phyloP scores from a whole-genome alignment of 805 yeast species.

The Saccharomycopsis sp. region DNA sequence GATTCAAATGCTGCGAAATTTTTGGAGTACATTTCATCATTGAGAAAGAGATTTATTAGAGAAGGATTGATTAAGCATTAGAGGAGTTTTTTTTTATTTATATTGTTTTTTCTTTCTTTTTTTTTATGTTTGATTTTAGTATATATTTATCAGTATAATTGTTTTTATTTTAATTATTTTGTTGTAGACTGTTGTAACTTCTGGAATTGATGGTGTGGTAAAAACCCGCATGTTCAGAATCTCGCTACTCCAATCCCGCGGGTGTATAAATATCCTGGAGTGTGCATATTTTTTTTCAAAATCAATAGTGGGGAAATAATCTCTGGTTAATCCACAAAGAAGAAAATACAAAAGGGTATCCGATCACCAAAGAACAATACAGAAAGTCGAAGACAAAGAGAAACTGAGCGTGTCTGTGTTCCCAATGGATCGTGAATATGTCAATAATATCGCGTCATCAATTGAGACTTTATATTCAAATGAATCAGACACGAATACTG shows the following conservation, averaged over 20 bases:
- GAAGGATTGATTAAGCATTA: constrained; percentile 5
- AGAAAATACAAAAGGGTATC: not conserved
- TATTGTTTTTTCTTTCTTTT: no score
- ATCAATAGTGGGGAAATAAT: not conserved
- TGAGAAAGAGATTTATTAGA: constrained; percentile 36
- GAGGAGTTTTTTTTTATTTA: not conserved
- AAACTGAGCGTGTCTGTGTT: no score
- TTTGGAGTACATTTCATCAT: constrained; percentile 57
- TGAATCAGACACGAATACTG: constrained; percentile 19
- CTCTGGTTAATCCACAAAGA: no score
- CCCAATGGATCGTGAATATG: no score
- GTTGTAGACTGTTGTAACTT: not conserved
- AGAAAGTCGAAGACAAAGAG: no score
- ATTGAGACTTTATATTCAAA: constrained; percentile 15
- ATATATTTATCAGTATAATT: not conserved
- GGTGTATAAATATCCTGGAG: not conserved
- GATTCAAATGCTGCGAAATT: constrained; percentile 66
- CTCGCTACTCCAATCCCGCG: not conserved
- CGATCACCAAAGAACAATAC: not conserved
- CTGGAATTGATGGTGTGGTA: not conserved
- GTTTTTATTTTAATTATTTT: not conserved
- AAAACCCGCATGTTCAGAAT: not conserved
- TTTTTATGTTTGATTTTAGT: no score
- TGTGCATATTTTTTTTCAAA: not conserved
- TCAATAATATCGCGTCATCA: constrained; percentile 1